Conservation (phyloP, 805 yeast species). For the Zygoascus biomembranicola region DNA sequence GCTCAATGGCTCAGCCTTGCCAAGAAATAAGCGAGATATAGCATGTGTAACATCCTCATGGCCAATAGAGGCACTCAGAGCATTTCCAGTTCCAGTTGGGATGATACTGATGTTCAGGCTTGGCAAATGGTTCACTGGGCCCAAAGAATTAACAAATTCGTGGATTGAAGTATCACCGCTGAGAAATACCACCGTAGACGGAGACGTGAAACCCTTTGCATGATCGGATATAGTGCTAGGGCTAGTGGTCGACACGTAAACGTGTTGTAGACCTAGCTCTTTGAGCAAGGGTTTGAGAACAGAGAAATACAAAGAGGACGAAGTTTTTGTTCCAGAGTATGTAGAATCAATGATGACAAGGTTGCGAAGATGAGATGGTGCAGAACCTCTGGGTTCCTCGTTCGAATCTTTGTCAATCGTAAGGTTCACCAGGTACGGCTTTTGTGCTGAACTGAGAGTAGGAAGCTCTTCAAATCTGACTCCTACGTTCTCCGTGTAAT, state of each 20-base stretch:
- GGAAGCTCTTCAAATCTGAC: neutral
- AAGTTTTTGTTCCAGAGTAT: conserved; percentile 22
- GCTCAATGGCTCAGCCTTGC: conserved; percentile 32
- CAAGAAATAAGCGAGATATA: conserved; percentile 23
- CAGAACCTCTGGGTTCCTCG: neutral
- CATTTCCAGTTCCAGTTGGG: conserved; percentile 86
- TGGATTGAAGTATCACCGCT: conserved; percentile 84
- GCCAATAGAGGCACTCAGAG: conserved; percentile 58
- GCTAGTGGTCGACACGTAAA: conserved; percentile 28
- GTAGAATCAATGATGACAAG: conserved; percentile 29
- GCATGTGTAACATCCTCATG: conserved; percentile 21
- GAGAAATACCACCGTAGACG: conserved; percentile 46
- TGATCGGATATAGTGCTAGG: conserved; percentile 25
- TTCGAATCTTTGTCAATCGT: neutral
- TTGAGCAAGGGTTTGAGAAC: conserved; percentile 28
- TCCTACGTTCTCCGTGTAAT: neutral
- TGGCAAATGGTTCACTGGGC: conserved; percentile 9
- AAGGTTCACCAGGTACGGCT: neutral
- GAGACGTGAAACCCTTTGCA: conserved; percentile 23
- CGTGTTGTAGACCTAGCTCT: conserved; percentile 27
- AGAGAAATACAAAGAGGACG: conserved; percentile 22
- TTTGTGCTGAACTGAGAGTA: neutral
- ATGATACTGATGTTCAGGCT: conserved; percentile 30
- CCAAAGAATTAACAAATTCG: conserved; percentile 58
- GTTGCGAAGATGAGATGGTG: conserved; percentile 20